phyloP scores from a whole-genome alignment of 495 filamentous ascomycete species.

The Aspergillus steynii region DNA sequence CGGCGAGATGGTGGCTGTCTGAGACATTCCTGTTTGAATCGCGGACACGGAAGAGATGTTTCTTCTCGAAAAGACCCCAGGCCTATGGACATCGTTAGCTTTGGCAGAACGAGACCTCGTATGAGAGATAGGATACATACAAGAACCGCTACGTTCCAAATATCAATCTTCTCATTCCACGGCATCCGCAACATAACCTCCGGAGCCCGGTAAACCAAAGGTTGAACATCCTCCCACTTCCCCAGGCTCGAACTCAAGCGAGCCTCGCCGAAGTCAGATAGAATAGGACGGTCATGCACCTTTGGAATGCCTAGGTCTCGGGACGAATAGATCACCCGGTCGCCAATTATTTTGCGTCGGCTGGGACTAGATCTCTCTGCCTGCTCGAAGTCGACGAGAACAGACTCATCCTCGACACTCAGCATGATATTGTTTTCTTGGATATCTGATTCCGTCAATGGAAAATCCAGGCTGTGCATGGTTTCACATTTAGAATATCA shows the following conservation, averaged over 20 bases:
- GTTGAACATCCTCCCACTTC: slow-evolving; percentile 25
- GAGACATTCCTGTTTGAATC: slow-evolving; percentile 34
- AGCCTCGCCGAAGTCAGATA: slow-evolving; percentile 35
- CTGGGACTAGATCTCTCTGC: slow-evolving; percentile 24
- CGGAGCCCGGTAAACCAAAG: slow-evolving; percentile 40
- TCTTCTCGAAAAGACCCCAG: slow-evolving; percentile 47
- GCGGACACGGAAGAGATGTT: slow-evolving; percentile 39
- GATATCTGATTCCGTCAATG: slow-evolving; percentile 23
- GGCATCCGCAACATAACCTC: slow-evolving; percentile 39
- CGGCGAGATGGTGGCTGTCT: slow-evolving; percentile 41
- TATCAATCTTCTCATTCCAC: slow-evolving; percentile 42
- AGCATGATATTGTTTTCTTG: slow-evolving; percentile 32
- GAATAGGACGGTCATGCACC: slow-evolving; percentile 18
- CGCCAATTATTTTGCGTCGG: slow-evolving; percentile 19
- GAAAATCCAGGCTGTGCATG: background rate
- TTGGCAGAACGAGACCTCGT: background rate
- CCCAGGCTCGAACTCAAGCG: slow-evolving; percentile 14
- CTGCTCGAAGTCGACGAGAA: slow-evolving; percentile 28
- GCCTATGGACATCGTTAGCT: slow-evolving; percentile 21
- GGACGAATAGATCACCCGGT: slow-evolving; percentile 27
- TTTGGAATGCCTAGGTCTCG: slow-evolving; percentile 10
- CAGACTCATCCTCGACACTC: slow-evolving; percentile 30
- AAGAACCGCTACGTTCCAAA: slow-evolving; percentile 43
- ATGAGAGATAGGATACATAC: slow-evolving; percentile 24
- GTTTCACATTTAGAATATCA: background rate